Conservation (phyloP, 2,329 filamentous ascomycete species). For the Microdochium trichocladiopsis region DNA sequence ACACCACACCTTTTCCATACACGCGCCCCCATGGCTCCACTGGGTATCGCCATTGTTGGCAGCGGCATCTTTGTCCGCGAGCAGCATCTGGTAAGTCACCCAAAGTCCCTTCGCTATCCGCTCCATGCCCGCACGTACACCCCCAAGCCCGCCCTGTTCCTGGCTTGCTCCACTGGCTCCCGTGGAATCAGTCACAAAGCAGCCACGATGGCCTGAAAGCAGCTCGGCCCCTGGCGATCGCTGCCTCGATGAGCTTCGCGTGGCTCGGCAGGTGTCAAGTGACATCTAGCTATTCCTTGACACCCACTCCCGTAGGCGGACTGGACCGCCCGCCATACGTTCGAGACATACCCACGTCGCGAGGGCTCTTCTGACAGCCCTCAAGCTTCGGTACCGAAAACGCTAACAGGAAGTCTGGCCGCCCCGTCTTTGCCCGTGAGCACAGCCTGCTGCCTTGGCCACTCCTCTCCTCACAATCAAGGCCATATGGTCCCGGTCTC, state of each 20-base stretch:
- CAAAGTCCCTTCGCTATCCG: neutral
- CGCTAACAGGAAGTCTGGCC: neutral
- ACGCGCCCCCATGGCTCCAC: conserved; percentile 18
- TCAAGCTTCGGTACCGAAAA: neutral
- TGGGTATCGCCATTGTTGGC: conserved; percentile 49
- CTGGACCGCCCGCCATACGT: too few species aligned
- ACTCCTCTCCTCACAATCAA: conserved; percentile 38
- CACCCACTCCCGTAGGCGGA: conserved; percentile 1
- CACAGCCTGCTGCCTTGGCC: conserved; percentile 40
- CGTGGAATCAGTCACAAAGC: neutral
- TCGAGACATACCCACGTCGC: too few species aligned
- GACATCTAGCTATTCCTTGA: conserved; percentile 8
- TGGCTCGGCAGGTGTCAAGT: neutral
- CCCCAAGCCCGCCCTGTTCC: neutral
- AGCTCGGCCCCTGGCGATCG: neutral
- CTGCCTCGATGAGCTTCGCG: neutral
- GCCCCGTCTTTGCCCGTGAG: neutral
- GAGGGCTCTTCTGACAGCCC: too few species aligned
- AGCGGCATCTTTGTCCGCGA: conserved; percentile 50
- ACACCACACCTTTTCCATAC: too few species aligned
- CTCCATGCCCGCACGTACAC: neutral
- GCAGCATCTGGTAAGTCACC: conserved; percentile 36
- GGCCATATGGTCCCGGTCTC: conserved; percentile 48
- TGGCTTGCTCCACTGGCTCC: neutral
- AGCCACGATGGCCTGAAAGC: neutral